Evolutionary conservation across 345 rosid species (phyloP).

Genomic region (Nephelium lappaceum): DNA sequence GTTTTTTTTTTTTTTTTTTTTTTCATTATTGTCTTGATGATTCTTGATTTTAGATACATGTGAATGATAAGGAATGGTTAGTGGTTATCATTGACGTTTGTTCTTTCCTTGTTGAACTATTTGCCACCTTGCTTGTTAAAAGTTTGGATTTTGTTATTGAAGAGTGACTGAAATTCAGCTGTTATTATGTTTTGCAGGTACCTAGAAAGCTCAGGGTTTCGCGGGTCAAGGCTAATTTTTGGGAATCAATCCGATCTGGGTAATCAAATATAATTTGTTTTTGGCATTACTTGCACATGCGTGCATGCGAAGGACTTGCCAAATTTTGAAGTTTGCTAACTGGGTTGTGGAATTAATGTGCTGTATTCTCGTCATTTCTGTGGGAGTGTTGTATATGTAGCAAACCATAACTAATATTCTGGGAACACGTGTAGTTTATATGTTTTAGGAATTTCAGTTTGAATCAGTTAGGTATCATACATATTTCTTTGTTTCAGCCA

Average conservation of each 20-base stretch:
- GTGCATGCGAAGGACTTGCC: neutral
- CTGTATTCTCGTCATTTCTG: neutral
- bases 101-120: neutral
- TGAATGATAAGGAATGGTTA: neutral
- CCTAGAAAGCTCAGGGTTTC: conserved; percentile 54
- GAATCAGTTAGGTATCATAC: neutral
- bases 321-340: neutral
- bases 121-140: neutral
- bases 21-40: neutral
- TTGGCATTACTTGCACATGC: neutral
- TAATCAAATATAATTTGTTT: conserved; percentile 26
- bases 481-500: neutral
- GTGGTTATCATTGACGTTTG: neutral
- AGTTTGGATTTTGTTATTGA: neutral
- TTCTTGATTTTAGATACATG: neutral
- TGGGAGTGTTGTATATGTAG: neutral
- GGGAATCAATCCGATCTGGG: conserved; percentile 89
- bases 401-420: neutral
- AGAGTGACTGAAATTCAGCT: neutral
- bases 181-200: conserved; percentile 46
- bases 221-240: conserved; percentile 62
- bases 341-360: neutral
- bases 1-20: neutral
- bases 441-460: neutral
- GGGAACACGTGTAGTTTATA: neutral